Conservation (phyloP, 2,329 filamentous ascomycete genomes). For the Penicillium verrucosum region DNA sequence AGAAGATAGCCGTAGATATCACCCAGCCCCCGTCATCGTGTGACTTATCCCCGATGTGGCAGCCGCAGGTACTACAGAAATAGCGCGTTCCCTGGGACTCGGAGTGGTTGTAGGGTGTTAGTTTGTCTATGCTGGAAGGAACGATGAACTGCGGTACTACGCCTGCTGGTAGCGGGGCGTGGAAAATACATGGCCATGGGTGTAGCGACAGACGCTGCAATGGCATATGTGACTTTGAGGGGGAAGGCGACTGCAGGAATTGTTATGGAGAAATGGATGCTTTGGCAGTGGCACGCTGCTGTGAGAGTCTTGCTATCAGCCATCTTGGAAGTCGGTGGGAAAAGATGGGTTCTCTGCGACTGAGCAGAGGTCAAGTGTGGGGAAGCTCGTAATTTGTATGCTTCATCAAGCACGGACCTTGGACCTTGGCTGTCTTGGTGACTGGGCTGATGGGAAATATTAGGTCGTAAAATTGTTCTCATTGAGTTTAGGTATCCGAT, state of each 20-base stretch:
- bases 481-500: conserved; percentile 6
- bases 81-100: conserved; percentile 29
- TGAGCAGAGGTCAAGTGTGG: background rate
- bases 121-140: conserved; percentile 17
- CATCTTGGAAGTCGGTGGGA: conserved; percentile 1
- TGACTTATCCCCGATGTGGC: conserved; percentile 28
- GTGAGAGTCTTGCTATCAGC: conserved; percentile 18
- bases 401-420: background rate
- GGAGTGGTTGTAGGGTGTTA: conserved; percentile 33
- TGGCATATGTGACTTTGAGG: conserved; percentile 44
- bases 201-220: conserved; percentile 44
- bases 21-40: conserved; percentile 16
- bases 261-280: conserved; percentile 33
- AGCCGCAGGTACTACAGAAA: conserved; percentile 47
- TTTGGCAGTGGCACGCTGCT: conserved; percentile 26
- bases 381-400: background rate
- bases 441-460: background rate
- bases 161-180: conserved; percentile 20
- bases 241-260: conserved; percentile 36
- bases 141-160: conserved; percentile 23
- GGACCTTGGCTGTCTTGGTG: background rate
- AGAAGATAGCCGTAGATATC: conserved; percentile 26
- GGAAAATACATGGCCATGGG: conserved; percentile 35
- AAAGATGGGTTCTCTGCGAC: no score
- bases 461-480: conserved; percentile 1